These are phyloP conservation scores for Fusarium phyllophilum DNA, from an alignment of 2,329 filamentous ascomycete species.

Conservation along the genomic window DNA sequence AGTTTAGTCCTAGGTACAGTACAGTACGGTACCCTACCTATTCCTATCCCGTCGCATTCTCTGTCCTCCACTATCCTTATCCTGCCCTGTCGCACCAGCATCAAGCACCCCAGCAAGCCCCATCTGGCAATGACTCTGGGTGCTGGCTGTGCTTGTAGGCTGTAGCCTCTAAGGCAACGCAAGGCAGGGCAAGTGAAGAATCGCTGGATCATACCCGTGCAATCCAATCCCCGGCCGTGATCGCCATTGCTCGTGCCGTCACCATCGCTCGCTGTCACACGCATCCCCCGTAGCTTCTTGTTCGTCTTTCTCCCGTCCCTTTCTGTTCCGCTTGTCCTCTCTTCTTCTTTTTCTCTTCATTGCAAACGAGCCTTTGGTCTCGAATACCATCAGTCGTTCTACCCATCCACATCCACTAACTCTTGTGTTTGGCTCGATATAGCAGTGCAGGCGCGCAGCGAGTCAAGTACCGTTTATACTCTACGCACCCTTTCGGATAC, in stretches of 20 bases:
- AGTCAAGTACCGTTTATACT: constrained; percentile 27
- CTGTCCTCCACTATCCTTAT: constrained; percentile 26
- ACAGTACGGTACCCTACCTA: neutral
- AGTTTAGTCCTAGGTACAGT: constrained; percentile 10
- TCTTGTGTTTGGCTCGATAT: constrained; percentile 37
- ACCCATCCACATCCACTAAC: constrained; percentile 30
- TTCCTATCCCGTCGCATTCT: constrained; percentile 27
- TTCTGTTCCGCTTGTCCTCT: constrained; percentile 15
- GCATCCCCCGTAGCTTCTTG: constrained; percentile 31
- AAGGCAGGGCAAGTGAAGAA: constrained; percentile 11
- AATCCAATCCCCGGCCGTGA: constrained; percentile 28
- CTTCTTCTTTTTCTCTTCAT: constrained; percentile 7
- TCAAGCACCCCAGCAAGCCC: constrained; percentile 28
- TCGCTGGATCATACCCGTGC: constrained; percentile 29
- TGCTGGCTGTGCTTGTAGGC: constrained; percentile 20
- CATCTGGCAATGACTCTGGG: constrained; percentile 1
- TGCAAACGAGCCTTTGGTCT: constrained; percentile 14
- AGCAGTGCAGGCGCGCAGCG: constrained; percentile 39
- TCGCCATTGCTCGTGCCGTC: constrained; percentile 39
- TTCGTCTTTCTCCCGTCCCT: constrained; percentile 18
- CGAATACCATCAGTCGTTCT: constrained; percentile 19
- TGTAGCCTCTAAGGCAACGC: constrained; percentile 4
- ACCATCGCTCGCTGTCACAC: constrained; percentile 36
- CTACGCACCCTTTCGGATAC: constrained; percentile 48
- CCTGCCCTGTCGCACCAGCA: constrained; percentile 35